Evolutionary conservation across 352 stramenopile species (phyloP), one percentile per base, ranked within the genome.

Genomic region (Phytophthora megakarya): DNA sequence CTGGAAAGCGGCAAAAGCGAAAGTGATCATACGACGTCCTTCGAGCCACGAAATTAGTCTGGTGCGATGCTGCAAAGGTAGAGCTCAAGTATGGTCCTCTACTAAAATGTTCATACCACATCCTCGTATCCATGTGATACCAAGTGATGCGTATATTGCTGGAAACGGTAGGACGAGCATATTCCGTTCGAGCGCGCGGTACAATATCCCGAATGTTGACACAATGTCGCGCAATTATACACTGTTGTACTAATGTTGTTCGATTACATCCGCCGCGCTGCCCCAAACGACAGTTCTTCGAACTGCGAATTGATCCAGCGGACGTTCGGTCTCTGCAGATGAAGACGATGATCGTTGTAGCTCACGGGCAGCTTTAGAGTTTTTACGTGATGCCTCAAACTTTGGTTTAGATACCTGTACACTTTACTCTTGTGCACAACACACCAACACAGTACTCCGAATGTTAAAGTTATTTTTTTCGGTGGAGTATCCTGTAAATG

Each of bases 111-210:
- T 65, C 46, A 38, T 28, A 18, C n/a, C 16, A 5, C 43, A 67
- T 61, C 49, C 23, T 63, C 15, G 35, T 53, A 48, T 60, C 55
- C 11, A 11, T 32, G 12, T 48, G 42, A 32, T 48, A 7, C 21
- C 40, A 47, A 46, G 47, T 42, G 10, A 38, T 6, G n/a, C 28
- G 43, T 58, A 25, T 37, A 67, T 62, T 43, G 32, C 35, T 23
- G 63, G 65, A 61, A 72, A 69, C 68, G 65, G 55, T 42, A 46
- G 38, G 64, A 64, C 64, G 45, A 40, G 30, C 38, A 62, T 49
- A 53, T 60, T 42, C 38, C 57, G 47, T 56, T 23, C 26, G 48
- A n/a, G n/a, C n/a, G n/a, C n/a, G n/a, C n/a, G n/a, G n/a, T n/a
- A n/a, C n/a, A n/a, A n/a, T n/a, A n/a, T n/a, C n/a, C n/a, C n/a